Base-by-base conservation (phyloP, 305 asterid genomes). In the Fraxinus floribunda region DNA sequence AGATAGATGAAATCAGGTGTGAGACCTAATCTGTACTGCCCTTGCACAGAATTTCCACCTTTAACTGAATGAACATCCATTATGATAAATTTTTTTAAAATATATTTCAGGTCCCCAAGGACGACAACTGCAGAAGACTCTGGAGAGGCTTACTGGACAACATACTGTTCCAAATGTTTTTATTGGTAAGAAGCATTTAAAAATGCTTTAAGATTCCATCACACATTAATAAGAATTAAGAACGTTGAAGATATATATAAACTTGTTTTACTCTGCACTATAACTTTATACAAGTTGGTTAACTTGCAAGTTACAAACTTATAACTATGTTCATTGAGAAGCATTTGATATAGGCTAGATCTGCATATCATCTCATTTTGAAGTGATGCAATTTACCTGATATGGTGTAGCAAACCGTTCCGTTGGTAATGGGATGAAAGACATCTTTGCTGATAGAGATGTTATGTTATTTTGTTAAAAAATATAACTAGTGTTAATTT, bases 81-180 rank as follows among this genome's bases (percentile, higher is more conserved):
- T 26, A 68, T 68, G 6, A 68, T 0, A 68, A 4, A 26, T 22
- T 35, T n/a, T 32, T 30, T 39, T 52, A 22, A 7, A 41, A 11
- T 38, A 7, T 16, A 68, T 81, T 88, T 81, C 84, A 90, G 94
- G 94, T 52, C 81, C 90, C 71, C 93, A 91, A 85, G 95, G 95
- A 82, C 91, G 89, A n/a, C 91, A 93, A 70, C 82, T 91, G 85
- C 93, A 91, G 90, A 89, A 89, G 88, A 90, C 91, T 24, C 88
- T 91, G 83, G 91, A 90, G 84, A 88, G 91, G 86, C 89, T 93
- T 72, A 91, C 97, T 15, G 94, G 95, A 79, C 97, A 93, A 49
- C 87, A 85, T 83, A 93, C 97, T 0, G 97, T 93, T 70, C 97
- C 97, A 24, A 93, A 93, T 87, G 94, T 93, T 64, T 93, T 93